These are phyloP conservation scores for Populus tremula DNA, from an alignment of 345 rosid species.

Conservation along the genomic window DNA sequence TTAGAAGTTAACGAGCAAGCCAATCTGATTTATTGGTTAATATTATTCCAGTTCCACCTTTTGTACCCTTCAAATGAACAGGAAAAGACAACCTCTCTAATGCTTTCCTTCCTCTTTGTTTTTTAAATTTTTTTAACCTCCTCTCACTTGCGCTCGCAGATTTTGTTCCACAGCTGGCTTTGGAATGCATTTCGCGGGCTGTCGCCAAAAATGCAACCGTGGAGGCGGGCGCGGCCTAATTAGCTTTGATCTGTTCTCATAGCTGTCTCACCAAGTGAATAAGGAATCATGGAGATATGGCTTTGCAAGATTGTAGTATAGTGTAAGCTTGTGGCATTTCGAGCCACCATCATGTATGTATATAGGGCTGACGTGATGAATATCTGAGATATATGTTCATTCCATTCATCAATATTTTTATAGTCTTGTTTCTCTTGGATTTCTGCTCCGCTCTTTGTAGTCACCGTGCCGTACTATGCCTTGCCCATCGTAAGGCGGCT, in stretches of 20 bases:
- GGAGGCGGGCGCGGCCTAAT: background rate
- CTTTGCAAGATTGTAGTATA: conserved; percentile 30
- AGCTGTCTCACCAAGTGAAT: conserved; percentile 25
- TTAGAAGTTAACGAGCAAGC: no score
- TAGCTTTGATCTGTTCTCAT: conserved; percentile 5
- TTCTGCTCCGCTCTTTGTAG: background rate
- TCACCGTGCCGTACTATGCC: no score
- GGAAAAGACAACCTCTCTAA: background rate
- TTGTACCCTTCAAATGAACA: background rate
- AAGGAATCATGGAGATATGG: conserved; percentile 19
- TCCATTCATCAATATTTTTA: conserved; percentile 37
- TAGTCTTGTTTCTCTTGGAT: background rate
- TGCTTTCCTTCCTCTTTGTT: no score
- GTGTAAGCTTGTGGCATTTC: conserved; percentile 23
- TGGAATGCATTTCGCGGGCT: background rate
- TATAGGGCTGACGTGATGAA: conserved; percentile 20
- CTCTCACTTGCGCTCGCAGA: conserved; percentile 17
- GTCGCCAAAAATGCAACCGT: background rate
- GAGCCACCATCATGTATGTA: conserved; percentile 25
- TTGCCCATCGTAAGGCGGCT: no score
- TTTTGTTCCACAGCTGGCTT: conserved; percentile 11
- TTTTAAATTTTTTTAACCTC: background rate
- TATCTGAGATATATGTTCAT: conserved; percentile 31
- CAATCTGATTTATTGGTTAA: no score
- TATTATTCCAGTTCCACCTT: background rate